These are phyloP conservation scores for Linnemannia schmuckeri DNA, from an alignment of 192 early-diverging fungal genomes.

Conservation along the genomic window DNA sequence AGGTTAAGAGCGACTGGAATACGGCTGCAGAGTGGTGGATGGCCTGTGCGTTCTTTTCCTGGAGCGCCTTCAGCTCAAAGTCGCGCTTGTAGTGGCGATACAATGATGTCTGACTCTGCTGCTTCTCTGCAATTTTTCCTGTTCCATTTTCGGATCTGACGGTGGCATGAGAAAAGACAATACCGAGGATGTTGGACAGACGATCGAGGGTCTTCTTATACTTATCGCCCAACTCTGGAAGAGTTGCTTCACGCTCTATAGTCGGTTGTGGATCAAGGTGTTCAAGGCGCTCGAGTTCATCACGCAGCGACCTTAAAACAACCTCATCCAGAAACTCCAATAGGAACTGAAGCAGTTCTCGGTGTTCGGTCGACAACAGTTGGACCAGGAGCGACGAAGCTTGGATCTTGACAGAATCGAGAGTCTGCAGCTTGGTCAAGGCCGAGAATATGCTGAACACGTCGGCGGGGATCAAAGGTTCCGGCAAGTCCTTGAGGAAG, in stretches of 20 bases:
- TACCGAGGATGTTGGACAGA: constrained; percentile 2
- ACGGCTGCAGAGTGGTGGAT: constrained; percentile 6
- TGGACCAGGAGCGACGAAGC: constrained; percentile 11
- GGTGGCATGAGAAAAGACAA: constrained; percentile 8
- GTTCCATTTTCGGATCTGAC: not conserved
- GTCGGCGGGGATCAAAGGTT: constrained; percentile 18
- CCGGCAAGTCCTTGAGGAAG: constrained; percentile 18
- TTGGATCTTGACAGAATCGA: constrained; percentile 27
- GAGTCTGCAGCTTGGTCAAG: constrained; percentile 12
- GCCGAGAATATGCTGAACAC: constrained; percentile 25
- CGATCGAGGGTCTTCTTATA: constrained; percentile 2
- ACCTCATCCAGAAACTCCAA: constrained; percentile 28
- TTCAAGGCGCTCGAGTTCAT: not conserved
- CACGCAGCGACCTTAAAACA: constrained; percentile 10
- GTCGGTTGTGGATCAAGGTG: not conserved
- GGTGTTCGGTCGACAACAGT: constrained; percentile 3
- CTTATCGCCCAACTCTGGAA: not conserved
- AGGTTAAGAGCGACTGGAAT: constrained; percentile 6
- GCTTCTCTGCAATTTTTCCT: not conserved
- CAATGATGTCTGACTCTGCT: constrained; percentile 5
- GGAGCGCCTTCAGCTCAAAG: constrained; percentile 20
- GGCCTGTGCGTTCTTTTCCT: not conserved
- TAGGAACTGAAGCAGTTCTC: constrained; percentile 27
- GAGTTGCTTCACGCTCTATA: no score
- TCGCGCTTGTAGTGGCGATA: constrained; percentile 31